A percentile compares a stretch with the other conserved stretches of the same genome.
Conservation (phyloP, 1,284 basidiomycete genomes). For the Thelephora terrestris region DNA sequence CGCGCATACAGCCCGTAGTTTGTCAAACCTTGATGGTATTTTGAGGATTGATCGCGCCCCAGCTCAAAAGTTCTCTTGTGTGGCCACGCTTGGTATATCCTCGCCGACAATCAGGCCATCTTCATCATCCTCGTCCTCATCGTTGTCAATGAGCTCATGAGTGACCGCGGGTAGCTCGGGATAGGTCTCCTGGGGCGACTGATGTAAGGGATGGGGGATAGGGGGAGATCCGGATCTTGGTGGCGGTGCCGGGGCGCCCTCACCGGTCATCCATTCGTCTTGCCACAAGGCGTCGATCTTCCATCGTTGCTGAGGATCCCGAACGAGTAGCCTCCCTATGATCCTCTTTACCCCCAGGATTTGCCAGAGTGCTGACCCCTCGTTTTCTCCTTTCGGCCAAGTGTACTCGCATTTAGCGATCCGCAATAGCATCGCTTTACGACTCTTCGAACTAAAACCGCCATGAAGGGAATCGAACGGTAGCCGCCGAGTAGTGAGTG, state of each 20-base stretch:
- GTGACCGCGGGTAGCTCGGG: background rate
- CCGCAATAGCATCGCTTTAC: slow-evolving; percentile 53
- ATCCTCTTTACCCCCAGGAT: slow-evolving; percentile 42
- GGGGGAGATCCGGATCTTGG: slow-evolving; percentile 2
- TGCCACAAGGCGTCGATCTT: slow-evolving; percentile 57
- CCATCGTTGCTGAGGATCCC: slow-evolving; percentile 55
- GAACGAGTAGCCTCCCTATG: slow-evolving; percentile 53
- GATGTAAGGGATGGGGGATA: no score
- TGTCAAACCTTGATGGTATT: no score
- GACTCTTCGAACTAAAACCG: slow-evolving; percentile 22
- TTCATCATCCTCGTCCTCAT: background rate
- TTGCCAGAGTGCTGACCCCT: slow-evolving; percentile 25
- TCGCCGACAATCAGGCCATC: slow-evolving; percentile 1
- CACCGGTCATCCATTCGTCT: slow-evolving; percentile 47
- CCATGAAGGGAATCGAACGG: slow-evolving; percentile 35
- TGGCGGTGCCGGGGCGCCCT: slow-evolving; percentile 21
- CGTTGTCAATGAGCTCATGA: background rate
- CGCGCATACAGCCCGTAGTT: no score
- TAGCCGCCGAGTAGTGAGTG: slow-evolving; percentile 53
- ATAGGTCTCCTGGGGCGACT: background rate
- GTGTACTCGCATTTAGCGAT: slow-evolving; percentile 72
- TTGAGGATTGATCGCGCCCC: no score
- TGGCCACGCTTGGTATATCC: background rate
- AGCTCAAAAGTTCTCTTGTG: background rate
- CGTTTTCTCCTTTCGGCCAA: slow-evolving; percentile 41